phyloP scores from a whole-genome alignment of 1,284 basidiomycete species.

The Ustilago xerochloae region DNA sequence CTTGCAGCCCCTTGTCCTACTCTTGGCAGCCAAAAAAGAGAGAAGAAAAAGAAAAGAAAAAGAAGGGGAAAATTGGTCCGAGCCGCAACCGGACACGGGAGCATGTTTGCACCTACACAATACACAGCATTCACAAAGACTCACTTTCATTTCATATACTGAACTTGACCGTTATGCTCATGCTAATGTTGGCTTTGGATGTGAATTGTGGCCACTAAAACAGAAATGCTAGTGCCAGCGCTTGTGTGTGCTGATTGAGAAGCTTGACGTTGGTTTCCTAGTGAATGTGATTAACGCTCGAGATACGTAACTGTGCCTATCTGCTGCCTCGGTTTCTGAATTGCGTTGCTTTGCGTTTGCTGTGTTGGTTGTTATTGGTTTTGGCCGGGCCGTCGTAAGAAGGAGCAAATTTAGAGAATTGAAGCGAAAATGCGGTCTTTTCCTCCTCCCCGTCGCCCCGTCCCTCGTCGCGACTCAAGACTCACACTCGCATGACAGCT shows the following conservation, averaged over 20 bases:
- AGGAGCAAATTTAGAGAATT: neutral
- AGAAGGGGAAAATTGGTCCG: conserved; percentile 13
- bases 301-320: neutral
- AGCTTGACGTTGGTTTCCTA: too few species aligned
- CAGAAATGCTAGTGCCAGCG: too few species aligned
- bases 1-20: too few species aligned
- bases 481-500: neutral
- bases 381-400: neutral
- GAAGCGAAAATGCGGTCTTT: neutral
- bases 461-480: neutral
- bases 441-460: too few species aligned
- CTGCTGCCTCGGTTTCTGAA: neutral
- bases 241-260: too few species aligned
- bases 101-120: neutral
- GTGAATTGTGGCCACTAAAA: too few species aligned
- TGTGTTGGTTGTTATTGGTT: neutral
- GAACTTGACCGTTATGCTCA: neutral
- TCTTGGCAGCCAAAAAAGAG: neutral
- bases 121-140: neutral
- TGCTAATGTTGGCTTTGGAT: neutral
- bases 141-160: neutral
- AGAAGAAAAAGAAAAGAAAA: neutral
- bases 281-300: too few species aligned
- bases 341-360: neutral
- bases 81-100: conserved; percentile 4